Evolutionary conservation across 805 yeast species (phyloP).

Genomic region (Ogataea zsoltii): DNA sequence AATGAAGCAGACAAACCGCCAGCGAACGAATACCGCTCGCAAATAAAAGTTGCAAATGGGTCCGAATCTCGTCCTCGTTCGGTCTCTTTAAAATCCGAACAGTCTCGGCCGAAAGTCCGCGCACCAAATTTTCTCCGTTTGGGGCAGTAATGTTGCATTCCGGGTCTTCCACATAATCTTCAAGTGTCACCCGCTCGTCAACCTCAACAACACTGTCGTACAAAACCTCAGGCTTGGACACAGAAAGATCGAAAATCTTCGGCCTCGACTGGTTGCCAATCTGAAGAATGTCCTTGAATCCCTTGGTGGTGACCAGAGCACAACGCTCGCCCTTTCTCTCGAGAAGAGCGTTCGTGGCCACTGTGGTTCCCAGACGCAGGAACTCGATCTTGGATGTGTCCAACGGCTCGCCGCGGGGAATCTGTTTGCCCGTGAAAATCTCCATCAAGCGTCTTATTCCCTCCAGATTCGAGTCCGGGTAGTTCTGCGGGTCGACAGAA

Average conservation of each 20-base stretch:
- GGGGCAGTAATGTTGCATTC: conserved; percentile 28
- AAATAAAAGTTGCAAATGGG: conserved; percentile 45
- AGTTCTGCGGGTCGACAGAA: conserved; percentile 87
- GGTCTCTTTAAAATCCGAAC: conserved; percentile 58
- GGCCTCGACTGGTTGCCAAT: conserved; percentile 96
- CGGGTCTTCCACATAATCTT: conserved; percentile 78
- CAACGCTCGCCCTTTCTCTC: conserved; percentile 92
- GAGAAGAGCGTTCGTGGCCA: conserved; percentile 91
- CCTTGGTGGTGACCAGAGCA: conserved; percentile 83
- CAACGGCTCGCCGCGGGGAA: conserved; percentile 61
- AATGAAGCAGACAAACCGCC: conserved; percentile 71
- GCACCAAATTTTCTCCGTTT: conserved; percentile 39
- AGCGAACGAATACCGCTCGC: conserved; percentile 63
- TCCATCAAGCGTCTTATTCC: conserved; percentile 83
- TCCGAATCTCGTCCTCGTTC: conserved; percentile 42
- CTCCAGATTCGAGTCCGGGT: conserved; percentile 88
- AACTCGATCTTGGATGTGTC: conserved; percentile 65
- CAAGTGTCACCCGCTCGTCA: conserved; percentile 88
- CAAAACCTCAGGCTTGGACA: conserved; percentile 67
- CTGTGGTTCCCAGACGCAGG: conserved; percentile 90
- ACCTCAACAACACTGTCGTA: conserved; percentile 79
- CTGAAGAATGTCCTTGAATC: conserved; percentile 76
- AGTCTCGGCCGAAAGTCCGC: conserved; percentile 69
- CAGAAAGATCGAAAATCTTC: conserved; percentile 78
- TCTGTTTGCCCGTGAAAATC: conserved; percentile 48